These are phyloP conservation scores for Emericellopsis cladophorae DNA, from an alignment of 2,329 filamentous ascomycete species.

Conservation along the genomic window DNA sequence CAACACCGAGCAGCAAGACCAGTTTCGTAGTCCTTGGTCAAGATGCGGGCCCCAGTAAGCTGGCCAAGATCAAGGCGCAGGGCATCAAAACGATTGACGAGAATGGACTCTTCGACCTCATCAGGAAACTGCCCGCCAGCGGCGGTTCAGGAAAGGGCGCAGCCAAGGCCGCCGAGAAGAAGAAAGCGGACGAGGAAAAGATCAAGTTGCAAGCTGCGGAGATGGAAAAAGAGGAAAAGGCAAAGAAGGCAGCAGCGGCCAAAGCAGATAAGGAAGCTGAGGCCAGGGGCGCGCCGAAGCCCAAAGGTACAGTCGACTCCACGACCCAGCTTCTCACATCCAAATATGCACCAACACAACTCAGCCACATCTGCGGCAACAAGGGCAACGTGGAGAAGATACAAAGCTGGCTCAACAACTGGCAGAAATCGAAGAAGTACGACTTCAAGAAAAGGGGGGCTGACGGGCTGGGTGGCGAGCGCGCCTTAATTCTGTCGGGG, in stretches of 20 bases:
- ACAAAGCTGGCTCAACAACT: slow-evolving; percentile 74
- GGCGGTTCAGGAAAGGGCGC: slow-evolving; percentile 84
- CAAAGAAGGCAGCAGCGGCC: slow-evolving; percentile 35
- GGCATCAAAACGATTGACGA: slow-evolving; percentile 90
- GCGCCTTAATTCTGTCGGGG: slow-evolving; percentile 90
- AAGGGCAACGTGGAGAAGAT: slow-evolving; percentile 83
- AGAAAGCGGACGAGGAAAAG: slow-evolving; percentile 72
- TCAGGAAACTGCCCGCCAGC: slow-evolving; percentile 66
- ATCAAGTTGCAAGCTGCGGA: slow-evolving; percentile 68
- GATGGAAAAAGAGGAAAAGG: slow-evolving; percentile 72
- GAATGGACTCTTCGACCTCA: slow-evolving; percentile 78
- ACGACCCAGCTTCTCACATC: slow-evolving; percentile 75
- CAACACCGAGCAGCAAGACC: slow-evolving; percentile 80
- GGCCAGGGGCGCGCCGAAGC: slow-evolving; percentile 19
- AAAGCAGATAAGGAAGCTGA: slow-evolving; percentile 34
- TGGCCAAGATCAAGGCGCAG: slow-evolving; percentile 69
- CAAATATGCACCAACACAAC: slow-evolving; percentile 80
- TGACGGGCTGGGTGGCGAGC: slow-evolving; percentile 71
- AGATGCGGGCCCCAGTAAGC: slow-evolving; percentile 87
- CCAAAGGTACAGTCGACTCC: slow-evolving; percentile 11
- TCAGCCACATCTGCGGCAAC: slow-evolving; percentile 90
- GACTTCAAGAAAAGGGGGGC: slow-evolving; percentile 73
- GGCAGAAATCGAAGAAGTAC: slow-evolving; percentile 65
- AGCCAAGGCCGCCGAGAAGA: slow-evolving; percentile 73
- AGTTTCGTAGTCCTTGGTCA: slow-evolving; percentile 83